These are phyloP conservation scores for Clarireedia homoeocarpa DNA, from an alignment of 2,329 filamentous ascomycete genomes.

Conservation along the genomic window DNA sequence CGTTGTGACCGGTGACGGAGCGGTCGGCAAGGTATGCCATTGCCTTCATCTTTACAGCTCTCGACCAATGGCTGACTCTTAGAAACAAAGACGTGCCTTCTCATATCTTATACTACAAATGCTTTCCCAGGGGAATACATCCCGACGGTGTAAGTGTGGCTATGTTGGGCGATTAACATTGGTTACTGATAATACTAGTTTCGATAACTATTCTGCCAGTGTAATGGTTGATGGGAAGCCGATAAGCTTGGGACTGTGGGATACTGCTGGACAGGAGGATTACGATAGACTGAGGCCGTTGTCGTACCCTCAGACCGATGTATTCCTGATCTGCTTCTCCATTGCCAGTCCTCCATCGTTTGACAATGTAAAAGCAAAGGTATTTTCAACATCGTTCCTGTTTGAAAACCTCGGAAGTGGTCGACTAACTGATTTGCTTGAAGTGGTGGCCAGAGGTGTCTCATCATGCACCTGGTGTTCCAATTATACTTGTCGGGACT, in stretches of 20 bases:
- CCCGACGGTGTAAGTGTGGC: constrained; percentile 72
- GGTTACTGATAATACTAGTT: constrained; percentile 45
- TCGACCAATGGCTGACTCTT: constrained; percentile 5
- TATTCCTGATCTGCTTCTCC: constrained; percentile 97
- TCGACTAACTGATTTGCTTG: constrained; percentile 9
- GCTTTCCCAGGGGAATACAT: constrained; percentile 99
- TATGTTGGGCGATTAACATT: neutral
- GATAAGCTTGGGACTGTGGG: constrained; percentile 93
- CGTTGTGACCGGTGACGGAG: constrained; percentile 98
- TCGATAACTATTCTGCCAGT: constrained; percentile 98
- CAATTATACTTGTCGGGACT: constrained; percentile 93
- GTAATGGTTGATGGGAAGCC: constrained; percentile 99
- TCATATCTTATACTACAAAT: constrained; percentile 99
- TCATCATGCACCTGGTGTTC: constrained; percentile 89
- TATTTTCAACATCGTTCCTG: constrained; percentile 37
- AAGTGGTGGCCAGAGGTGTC: constrained; percentile 98
- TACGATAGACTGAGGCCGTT: constrained; percentile 92
- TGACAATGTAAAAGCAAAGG: constrained; percentile 98
- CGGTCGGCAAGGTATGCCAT: constrained; percentile 82
- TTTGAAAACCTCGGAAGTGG: neutral
- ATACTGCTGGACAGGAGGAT: constrained; percentile 98
- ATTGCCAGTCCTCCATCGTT: constrained; percentile 97
- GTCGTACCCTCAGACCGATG: constrained; percentile 96
- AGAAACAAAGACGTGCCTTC: constrained; percentile 82
- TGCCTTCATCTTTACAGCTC: neutral